Evolutionary conservation across 1,139 yeast genomes (phyloP).

Genomic region (Taphrina wiesneri): DNA sequence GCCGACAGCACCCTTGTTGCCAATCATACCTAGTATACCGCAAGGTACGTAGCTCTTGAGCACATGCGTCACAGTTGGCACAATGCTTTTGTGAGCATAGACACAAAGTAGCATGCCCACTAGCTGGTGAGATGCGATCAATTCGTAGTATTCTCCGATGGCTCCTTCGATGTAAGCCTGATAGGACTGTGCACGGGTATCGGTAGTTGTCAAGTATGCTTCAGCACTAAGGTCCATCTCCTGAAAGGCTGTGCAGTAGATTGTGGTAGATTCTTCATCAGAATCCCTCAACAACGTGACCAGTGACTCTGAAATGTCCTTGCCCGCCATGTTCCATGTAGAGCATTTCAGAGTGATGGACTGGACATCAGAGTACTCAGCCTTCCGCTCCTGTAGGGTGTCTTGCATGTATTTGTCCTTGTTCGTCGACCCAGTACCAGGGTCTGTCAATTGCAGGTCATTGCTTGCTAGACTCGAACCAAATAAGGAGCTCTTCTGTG

Average conservation of each 20-base stretch:
- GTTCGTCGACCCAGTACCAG: not conserved
- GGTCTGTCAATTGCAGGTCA: not conserved
- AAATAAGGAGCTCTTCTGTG: not conserved
- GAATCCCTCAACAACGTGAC: not conserved
- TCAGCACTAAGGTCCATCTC: conserved; percentile 36
- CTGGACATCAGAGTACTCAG: conserved; percentile 12
- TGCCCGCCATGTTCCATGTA: conserved; percentile 34
- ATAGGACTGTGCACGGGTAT: conserved; percentile 20
- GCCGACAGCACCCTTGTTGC: conserved; percentile 37
- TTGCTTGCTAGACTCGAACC: not conserved
- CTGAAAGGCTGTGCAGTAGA: conserved; percentile 30
- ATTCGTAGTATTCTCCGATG: conserved; percentile 33
- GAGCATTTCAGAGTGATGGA: conserved; percentile 2
- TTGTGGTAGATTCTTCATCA: not conserved
- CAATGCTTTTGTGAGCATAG: conserved; percentile 34
- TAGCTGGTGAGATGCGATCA: conserved; percentile 34
- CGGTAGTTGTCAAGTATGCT: conserved; percentile 34
- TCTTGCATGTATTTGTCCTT: conserved; percentile 4
- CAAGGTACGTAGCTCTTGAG: conserved; percentile 33
- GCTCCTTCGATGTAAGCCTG: conserved; percentile 21
- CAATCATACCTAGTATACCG: conserved; percentile 34
- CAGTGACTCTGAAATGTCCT: conserved; percentile 19
- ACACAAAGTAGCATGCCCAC: conserved; percentile 35
- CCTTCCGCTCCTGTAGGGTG: not conserved
- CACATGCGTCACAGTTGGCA: conserved; percentile 28